phyloP scores from a whole-genome alignment of 805 yeast genomes.

The Diddensiella caesifluorescens region DNA sequence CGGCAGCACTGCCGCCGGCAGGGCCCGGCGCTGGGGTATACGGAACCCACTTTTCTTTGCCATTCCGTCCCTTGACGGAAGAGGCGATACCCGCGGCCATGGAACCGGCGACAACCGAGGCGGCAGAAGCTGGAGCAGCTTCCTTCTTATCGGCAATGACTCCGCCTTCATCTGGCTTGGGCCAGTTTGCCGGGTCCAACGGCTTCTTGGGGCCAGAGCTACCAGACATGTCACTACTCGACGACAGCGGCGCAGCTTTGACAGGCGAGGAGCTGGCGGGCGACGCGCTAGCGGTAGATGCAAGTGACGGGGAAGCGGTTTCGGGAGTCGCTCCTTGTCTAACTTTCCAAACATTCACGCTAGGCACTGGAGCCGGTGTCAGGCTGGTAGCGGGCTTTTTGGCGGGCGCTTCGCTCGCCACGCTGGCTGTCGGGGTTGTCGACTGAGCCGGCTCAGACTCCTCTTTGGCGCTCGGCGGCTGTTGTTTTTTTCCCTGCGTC shows the following conservation, averaged over 20 bases:
- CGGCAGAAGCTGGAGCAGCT: not conserved
- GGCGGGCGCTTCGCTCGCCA: too few relatives aligned
- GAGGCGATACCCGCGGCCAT: constrained; percentile 2
- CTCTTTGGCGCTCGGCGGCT: too few relatives aligned
- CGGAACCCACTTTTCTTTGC: constrained; percentile 72
- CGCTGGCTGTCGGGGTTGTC: too few relatives aligned
- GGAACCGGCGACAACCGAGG: constrained; percentile 8
- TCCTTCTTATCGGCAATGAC: constrained; percentile 19
- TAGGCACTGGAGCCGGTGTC: constrained; percentile 65
- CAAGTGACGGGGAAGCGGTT: constrained; percentile 6
- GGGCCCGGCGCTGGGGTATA: constrained; percentile 48
- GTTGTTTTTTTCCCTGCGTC: too few relatives aligned
- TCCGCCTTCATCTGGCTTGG: constrained; percentile 21
- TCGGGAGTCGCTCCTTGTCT: constrained; percentile 9
- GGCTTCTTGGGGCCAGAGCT: constrained; percentile 6
- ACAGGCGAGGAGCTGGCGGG: constrained; percentile 4
- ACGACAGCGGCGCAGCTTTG: constrained; percentile 5
- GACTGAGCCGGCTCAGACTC: too few relatives aligned
- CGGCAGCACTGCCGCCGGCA: constrained; percentile 19
- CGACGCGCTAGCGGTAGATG: constrained; percentile 8
- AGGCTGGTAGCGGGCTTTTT: too few relatives aligned
- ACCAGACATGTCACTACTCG: constrained; percentile 1
- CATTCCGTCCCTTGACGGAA: constrained; percentile 28
- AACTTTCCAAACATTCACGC: constrained; percentile 56
- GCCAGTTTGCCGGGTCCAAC: constrained; percentile 22